Base-by-base conservation (phyloP, 176 grass and related monocot genomes). In the Leersia perrieri region DNA sequence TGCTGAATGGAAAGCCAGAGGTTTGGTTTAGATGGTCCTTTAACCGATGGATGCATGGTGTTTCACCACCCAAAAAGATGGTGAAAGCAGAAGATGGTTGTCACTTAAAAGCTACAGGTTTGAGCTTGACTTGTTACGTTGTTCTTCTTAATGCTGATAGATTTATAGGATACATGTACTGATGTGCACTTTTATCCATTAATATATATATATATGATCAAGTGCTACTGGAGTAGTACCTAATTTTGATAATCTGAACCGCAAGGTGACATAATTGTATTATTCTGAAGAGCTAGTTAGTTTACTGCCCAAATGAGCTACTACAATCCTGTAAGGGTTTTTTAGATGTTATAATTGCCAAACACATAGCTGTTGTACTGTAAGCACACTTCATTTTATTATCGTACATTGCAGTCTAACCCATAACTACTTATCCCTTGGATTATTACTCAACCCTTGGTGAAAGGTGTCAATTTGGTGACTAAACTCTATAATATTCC, bases 11-110 rank as follows among this genome's bases (percentile, higher is more conserved):
- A 77, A 98, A 92, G 74, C 76, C 82, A 18, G 90, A 98, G 70
- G 86, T 92, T 85, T 98, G 95, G 95, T 85, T 98, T 77, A 84
- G 86, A 40, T 91, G 88, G 71, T 94, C 92, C 9, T 98, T 98
- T 77, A 98, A 98, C 70, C 90, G 92, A 39, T 98, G 95, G 95
- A 98, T 75, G 39, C 83, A 98, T 28, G 90, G 95, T 38, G 83
- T 88, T 42, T 76, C 94, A 69, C 85, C 77, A 78, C 90, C 92
- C 3, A 87, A 92, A 83, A 92, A 83, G 84, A 98, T 98, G 95
- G 83, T 94, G 74, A 86, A 73, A 40, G 78, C 80, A 69, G 74
- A 87, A 20, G 78, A 90, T 30, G 76, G 80, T 27, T 89, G 86
- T 60, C 95, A 94, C 62, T 78, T 92, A 81, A 94, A 94, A 94